Conservation (phyloP, 1,284 basidiomycete genomes). For the Abortiporus biennis region DNA sequence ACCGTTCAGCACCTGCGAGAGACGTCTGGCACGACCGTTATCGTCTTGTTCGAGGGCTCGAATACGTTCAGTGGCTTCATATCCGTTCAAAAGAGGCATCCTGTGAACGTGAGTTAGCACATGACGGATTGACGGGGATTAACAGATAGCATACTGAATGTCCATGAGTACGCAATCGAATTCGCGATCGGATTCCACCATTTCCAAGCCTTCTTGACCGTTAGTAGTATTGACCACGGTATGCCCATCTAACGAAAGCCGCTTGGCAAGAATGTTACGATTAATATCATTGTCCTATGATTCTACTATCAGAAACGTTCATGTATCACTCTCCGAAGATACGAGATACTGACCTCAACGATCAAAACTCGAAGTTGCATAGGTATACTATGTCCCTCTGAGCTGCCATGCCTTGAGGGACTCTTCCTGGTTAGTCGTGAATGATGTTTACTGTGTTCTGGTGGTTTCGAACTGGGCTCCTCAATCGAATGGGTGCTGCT, state of each 20-base stretch:
- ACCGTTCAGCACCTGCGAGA: constrained; percentile 53
- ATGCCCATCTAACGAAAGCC: constrained; percentile 66
- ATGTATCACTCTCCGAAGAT: not conserved
- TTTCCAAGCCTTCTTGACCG: constrained; percentile 72
- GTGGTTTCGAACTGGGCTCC: no score
- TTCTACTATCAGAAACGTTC: not conserved
- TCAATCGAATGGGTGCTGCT: no score
- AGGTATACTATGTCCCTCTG: not conserved
- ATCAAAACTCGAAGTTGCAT: constrained; percentile 54
- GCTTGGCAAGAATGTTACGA: constrained; percentile 65
- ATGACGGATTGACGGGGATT: not conserved
- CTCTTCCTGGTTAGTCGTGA: not conserved
- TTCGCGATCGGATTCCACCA: constrained; percentile 50
- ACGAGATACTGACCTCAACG: constrained; percentile 50
- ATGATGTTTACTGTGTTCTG: no score
- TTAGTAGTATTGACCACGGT: constrained; percentile 65
- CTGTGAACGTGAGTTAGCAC: constrained; percentile 27
- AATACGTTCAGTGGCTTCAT: constrained; percentile 66
- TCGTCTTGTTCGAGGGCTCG: constrained; percentile 47
- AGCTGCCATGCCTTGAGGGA: not conserved
- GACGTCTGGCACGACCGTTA: constrained; percentile 17
- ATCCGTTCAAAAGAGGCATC: constrained; percentile 83
- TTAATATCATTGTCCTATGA: constrained; percentile 74
- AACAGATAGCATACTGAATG: constrained; percentile 53
- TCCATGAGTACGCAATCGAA: constrained; percentile 84